phyloP scores from a whole-genome alignment of 2,329 filamentous ascomycete genomes.

The Nigrospora sphaerica region DNA sequence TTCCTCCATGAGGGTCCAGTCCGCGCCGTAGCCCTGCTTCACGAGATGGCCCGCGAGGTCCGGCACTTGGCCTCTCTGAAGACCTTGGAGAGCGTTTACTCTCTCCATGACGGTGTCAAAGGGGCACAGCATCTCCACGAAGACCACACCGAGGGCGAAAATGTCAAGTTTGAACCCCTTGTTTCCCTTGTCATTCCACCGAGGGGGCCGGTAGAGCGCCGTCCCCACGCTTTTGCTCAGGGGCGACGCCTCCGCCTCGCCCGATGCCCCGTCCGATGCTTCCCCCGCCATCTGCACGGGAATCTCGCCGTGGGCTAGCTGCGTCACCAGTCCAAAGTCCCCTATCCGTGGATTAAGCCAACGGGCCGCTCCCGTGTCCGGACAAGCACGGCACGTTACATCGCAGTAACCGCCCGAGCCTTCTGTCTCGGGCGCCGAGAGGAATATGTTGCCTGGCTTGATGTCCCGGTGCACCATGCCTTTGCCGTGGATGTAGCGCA shows the following conservation, averaged over 20 bases:
- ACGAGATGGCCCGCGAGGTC: slow-evolving; percentile 7
- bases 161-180: slow-evolving; percentile 50
- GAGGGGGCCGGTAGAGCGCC: slow-evolving; percentile 52
- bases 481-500: slow-evolving; percentile 55
- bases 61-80: slow-evolving; percentile 16
- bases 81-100: slow-evolving; percentile 15
- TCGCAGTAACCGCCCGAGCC: slow-evolving; percentile 18
- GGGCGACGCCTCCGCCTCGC: background rate
- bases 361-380: slow-evolving; percentile 7
- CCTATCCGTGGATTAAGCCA: slow-evolving; percentile 55
- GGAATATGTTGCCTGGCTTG: slow-evolving; percentile 62
- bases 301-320: slow-evolving; percentile 32
- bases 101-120: slow-evolving; percentile 46
- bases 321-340: slow-evolving; percentile 58
- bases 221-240: slow-evolving; percentile 47
- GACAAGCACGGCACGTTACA: slow-evolving; percentile 14
- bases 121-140: slow-evolving; percentile 52
- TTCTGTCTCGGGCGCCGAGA: slow-evolving; percentile 35
- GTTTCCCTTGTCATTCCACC: slow-evolving; percentile 12
- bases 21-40: slow-evolving; percentile 10
- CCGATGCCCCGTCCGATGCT: slow-evolving; percentile 1
- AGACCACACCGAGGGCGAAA: slow-evolving; percentile 52
- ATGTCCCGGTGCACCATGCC: slow-evolving; percentile 58
- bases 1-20: slow-evolving; percentile 5
- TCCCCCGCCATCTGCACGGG: slow-evolving; percentile 6